phyloP scores from a whole-genome alignment of 495 filamentous ascomycete species.

The Neurospora sp. region DNA sequence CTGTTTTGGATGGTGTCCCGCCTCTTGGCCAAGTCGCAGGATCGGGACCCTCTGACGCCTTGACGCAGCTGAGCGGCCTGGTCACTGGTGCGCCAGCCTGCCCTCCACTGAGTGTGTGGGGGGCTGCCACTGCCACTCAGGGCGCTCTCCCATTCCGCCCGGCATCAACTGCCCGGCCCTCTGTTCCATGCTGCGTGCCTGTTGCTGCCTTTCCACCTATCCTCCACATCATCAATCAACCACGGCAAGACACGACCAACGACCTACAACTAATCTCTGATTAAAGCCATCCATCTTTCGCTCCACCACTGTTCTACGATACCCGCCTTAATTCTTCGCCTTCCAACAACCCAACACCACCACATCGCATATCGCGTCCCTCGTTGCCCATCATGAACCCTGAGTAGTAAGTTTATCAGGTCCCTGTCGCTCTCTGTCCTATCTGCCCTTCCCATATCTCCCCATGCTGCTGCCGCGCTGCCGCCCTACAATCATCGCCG shows the following conservation, averaged over 20 bases:
- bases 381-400: slow-evolving; percentile 68
- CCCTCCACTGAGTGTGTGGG: not conserved
- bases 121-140: not conserved
- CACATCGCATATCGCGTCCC: not conserved
- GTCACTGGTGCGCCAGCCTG: not conserved
- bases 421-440: slow-evolving; percentile 6
- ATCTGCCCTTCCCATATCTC: not conserved
- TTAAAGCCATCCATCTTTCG: slow-evolving; percentile 2
- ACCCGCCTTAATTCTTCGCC: slow-evolving; percentile 3
- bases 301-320: slow-evolving; percentile 3
- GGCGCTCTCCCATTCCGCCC: slow-evolving; percentile 10
- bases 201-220: slow-evolving; percentile 6
- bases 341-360: slow-evolving; percentile 7
- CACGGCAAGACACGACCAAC: not conserved
- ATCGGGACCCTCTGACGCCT: slow-evolving; percentile 18
- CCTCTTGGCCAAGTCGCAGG: not conserved
- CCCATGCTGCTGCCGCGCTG: not conserved
- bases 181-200: not conserved
- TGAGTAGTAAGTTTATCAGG: slow-evolving; percentile 65
- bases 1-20: not conserved
- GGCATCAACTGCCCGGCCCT: not conserved
- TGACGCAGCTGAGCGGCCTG: slow-evolving; percentile 18
- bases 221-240: slow-evolving; percentile 20
- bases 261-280: not conserved
- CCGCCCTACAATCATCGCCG: not conserved